A percentile compares a stretch with the other conserved stretches of the same genome.
Conservation (phyloP, 371 early-diverging fungal species). For the Conidiobolus incongruus region DNA sequence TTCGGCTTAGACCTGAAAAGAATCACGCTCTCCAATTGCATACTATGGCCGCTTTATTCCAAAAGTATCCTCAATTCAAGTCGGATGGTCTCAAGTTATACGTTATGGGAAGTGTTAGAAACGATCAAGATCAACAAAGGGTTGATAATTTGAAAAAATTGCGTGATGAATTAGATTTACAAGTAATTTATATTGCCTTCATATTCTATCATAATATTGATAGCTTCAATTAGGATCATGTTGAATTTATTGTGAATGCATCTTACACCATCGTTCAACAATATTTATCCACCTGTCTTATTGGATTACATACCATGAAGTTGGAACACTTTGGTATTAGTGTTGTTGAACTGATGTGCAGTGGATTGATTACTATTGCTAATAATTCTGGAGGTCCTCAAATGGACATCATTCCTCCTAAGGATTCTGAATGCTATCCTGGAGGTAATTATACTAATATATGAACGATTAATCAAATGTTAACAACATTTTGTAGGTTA, state of each 20-base stretch:
- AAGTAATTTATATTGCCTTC: constrained; percentile 11
- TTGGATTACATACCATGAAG: constrained; percentile 89
- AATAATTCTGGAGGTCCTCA: constrained; percentile 89
- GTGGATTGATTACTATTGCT: constrained; percentile 73
- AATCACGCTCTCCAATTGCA: constrained; percentile 64
- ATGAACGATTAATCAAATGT: too few species aligned
- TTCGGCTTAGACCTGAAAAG: constrained; percentile 65
- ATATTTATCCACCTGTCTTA: constrained; percentile 20
- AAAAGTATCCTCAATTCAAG: constrained; percentile 20
- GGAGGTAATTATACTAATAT: too few species aligned
- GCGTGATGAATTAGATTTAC: constrained; percentile 20
- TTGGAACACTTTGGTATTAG: constrained; percentile 97
- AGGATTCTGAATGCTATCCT: too few species aligned
- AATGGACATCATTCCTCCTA: constrained; percentile 83
- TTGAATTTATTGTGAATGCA: constrained; percentile 65
- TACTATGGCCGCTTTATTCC: constrained; percentile 29
- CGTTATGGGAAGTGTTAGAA: constrained; percentile 59
- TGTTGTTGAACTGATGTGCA: constrained; percentile 91
- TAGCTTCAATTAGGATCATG: constrained; percentile 24
- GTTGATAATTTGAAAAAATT: constrained; percentile 31
- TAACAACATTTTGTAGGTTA: too few species aligned
- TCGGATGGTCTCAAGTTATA: constrained; percentile 17
- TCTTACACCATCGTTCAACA: constrained; percentile 28
- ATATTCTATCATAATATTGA: background rate
- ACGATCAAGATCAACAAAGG: constrained; percentile 47